A percentile compares a stretch with the other conserved stretches of the same genome.
Evolutionary conservation across 345 rosid genomes (phyloP).

Genomic region (Psidium guajava): DNA sequence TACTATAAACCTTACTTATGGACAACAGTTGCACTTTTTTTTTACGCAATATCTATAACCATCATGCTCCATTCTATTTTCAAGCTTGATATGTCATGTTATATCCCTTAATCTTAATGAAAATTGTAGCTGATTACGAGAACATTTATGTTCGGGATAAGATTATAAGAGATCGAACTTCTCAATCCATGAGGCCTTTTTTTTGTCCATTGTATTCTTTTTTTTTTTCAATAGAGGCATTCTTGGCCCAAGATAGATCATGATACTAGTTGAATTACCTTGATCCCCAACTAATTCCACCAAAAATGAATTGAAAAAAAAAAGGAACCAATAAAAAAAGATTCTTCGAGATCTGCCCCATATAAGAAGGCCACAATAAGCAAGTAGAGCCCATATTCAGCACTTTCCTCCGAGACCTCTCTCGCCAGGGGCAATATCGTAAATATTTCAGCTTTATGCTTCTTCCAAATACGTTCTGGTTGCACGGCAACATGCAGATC

Average conservation of each 20-base stretch:
- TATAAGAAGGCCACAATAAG: not conserved
- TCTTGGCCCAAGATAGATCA: not conserved
- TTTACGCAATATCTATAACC: not conserved
- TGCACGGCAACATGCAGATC: no score
- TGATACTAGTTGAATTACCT: not conserved
- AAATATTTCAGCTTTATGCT: not conserved
- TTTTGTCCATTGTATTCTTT: no score
- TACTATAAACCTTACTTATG: not conserved
- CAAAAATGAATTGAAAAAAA: not conserved
- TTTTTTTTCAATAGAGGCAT: not conserved
- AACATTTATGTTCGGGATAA: not conserved
- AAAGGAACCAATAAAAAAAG: not conserved
- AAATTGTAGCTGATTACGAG: not conserved
- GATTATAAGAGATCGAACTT: not conserved
- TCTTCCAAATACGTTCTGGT: no score
- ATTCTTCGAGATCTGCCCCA: not conserved
- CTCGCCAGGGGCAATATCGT: no score
- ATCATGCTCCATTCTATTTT: not conserved
- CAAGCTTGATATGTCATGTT: not conserved
- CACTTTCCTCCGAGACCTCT: no score
- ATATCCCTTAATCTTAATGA: not conserved
- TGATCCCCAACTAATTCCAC: not conserved
- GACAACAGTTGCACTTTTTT: not conserved
- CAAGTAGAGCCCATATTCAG: not conserved
- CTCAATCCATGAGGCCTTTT: not conserved